Evolutionary conservation across 345 rosid genomes (phyloP).

Genomic region (Dovyalis caffra): DNA sequence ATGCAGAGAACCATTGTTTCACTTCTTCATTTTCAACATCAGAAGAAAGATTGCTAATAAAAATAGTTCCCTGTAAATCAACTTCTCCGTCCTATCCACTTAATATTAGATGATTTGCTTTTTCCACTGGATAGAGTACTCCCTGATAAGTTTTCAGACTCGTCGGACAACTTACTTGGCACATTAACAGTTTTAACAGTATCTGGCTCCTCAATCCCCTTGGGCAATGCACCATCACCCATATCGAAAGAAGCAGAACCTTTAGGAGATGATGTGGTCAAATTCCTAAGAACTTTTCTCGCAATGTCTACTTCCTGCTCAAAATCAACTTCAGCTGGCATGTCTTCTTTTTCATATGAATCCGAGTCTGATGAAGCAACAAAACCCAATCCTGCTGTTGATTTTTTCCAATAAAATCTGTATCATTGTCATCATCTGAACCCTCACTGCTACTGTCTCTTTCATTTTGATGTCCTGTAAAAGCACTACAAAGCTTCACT

Average conservation of each 20-base stretch:
- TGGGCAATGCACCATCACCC: conserved; percentile 31
- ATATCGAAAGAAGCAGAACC: conserved; percentile 34
- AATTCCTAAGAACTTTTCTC: conserved; percentile 68
- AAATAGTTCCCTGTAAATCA: conserved; percentile 67
- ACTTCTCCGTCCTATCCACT: conserved; percentile 47
- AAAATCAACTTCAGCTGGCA: conserved; percentile 46
- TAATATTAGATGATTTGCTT: conserved; percentile 31
- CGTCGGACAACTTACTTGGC: conserved; percentile 30
- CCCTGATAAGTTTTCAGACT: conserved; percentile 28
- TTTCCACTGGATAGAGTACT: conserved; percentile 38
- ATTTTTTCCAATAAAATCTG: conserved; percentile 7
- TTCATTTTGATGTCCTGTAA: conserved; percentile 50
- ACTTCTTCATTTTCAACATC: conserved; percentile 68
- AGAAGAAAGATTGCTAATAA: conserved; percentile 84
- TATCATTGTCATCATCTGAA: conserved; percentile 34
- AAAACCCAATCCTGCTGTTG: conserved; percentile 22
- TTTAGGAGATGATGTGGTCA: conserved; percentile 45
- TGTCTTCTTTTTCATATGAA: conserved; percentile 35
- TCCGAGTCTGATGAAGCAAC: conserved; percentile 28
- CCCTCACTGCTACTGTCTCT: conserved; percentile 54
- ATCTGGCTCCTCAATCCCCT: conserved; percentile 28
- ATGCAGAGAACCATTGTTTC: conserved; percentile 64
- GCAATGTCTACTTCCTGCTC: conserved; percentile 78
- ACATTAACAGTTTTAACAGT: conserved; percentile 24
- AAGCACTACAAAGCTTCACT: conserved; percentile 4